A percentile compares a stretch with the other conserved stretches of the same genome.
Conservation (phyloP, 73 alveolate genomes). For the Tetrahymena thermophila region DNA sequence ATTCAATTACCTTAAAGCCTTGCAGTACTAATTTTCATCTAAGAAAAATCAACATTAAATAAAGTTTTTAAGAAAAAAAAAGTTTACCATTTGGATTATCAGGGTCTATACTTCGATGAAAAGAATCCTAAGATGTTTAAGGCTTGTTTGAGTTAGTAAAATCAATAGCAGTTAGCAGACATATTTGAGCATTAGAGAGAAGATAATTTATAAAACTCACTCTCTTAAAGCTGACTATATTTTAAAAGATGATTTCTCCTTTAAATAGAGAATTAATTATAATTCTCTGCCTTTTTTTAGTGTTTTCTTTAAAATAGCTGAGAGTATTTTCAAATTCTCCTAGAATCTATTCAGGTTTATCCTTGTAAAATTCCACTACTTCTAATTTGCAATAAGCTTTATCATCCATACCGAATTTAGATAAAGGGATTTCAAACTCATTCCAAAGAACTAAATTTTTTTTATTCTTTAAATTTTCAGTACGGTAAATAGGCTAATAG, state of each 20-base stretch:
- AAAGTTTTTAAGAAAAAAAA: too few species aligned
- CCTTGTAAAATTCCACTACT: conserved; percentile 29
- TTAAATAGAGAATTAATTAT: conserved; percentile 13
- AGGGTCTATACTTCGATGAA: conserved; percentile 31
- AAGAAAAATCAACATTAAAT: neutral
- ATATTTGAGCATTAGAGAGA: conserved; percentile 82
- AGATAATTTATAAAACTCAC: conserved; percentile 75
- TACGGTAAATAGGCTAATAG: conserved; percentile 39
- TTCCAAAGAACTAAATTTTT: conserved; percentile 11
- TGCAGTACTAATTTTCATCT: conserved; percentile 61
- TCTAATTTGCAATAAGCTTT: conserved; percentile 21
- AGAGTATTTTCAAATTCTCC: conserved; percentile 42
- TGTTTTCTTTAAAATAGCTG: conserved; percentile 18
- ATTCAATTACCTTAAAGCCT: conserved; percentile 76
- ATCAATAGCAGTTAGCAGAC: conserved; percentile 79
- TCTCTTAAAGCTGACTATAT: conserved; percentile 29
- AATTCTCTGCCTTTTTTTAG: conserved; percentile 13
- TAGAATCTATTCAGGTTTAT: conserved; percentile 12
- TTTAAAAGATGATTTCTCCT: conserved; percentile 12
- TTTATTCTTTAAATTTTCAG: conserved; percentile 46
- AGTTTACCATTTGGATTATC: neutral
- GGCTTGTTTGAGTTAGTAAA: conserved; percentile 87
- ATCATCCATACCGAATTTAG: conserved; percentile 36
- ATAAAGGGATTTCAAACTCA: conserved; percentile 30
- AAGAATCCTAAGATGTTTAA: conserved; percentile 53